A percentile compares a stretch with the other conserved stretches of the same genome.
Evolutionary conservation across 179 eudicot species (phyloP).

Genomic region (Patellifolia procumbens): DNA sequence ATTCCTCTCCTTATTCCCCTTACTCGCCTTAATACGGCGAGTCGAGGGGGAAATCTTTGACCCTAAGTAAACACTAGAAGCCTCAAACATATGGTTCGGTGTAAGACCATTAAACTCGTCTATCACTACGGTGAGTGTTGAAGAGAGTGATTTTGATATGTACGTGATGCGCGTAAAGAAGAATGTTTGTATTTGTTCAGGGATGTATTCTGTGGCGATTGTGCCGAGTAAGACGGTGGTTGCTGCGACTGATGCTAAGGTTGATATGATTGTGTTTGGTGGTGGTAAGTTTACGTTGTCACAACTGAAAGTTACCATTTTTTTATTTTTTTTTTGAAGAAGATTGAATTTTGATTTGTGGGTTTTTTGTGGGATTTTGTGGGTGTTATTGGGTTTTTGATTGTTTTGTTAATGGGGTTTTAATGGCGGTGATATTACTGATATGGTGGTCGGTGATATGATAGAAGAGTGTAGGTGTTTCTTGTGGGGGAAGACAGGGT

Average conservation of each 20-base stretch:
- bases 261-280: slow-evolving; percentile 26
- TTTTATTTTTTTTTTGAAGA: not conserved
- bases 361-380: not conserved
- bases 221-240: slow-evolving; percentile 24
- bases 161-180: slow-evolving; percentile 6
- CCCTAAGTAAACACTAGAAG: slow-evolving; percentile 27
- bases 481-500: slow-evolving; percentile 17
- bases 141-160: slow-evolving; percentile 16
- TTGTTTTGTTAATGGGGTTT: no score
- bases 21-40: slow-evolving; percentile 22
- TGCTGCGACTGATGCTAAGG: slow-evolving; percentile 27
- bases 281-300: slow-evolving; percentile 26
- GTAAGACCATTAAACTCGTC: slow-evolving; percentile 31
- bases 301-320: slow-evolving; percentile 24
- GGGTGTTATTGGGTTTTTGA: no score
- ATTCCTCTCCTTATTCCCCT: slow-evolving; percentile 21
- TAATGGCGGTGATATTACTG: no score
- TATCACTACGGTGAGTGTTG: slow-evolving; percentile 22
- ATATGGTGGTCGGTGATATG: no score
- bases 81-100: slow-evolving; percentile 33
- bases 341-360: no score
- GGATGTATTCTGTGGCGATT: slow-evolving; percentile 21
- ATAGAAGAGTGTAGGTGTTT: slow-evolving; percentile 14
- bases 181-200: slow-evolving; percentile 22
- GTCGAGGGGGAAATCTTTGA: slow-evolving; percentile 16